Base-by-base conservation (phyloP, 2,329 filamentous ascomycete species). In the Botrytis fabae region DNA sequence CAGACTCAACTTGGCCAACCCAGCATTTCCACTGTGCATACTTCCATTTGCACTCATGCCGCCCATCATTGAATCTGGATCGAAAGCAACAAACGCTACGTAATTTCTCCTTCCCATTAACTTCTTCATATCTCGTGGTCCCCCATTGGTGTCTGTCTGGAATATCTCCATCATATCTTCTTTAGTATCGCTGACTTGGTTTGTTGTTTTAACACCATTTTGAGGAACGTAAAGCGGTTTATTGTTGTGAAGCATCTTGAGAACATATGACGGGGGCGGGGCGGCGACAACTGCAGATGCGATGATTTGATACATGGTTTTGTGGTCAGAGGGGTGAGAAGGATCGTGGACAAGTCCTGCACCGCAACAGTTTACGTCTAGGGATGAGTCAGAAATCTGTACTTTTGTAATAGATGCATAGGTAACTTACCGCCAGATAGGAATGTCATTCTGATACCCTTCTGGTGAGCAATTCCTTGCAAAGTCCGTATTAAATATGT, bases 161-260 rank as follows among this genome's bases (percentile, higher is more conserved):
- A 99, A 99, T 77, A 99, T 97, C 85, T 99, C 96, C 93, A 99
- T 97, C 96, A 99, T 99, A 83, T 99, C 96, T 82, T 99, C 96
- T 83, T 99, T 98, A 64, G 96, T 99, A 81, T 99, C 96, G 2
- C 91, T 92, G 1, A 93, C 88, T 76, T 91, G 88, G 75, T 94
- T 89, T 2, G 87, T 92, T 1, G 92, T 91, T 76, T 89, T 88
- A 73, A 94, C 90, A n/a, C 95, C 95, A 82, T 99, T 99, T 71
- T 89, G 87, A 0, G 96, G 96, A 71, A 99, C 87, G 82, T 98
- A 99, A 42, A 98, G 89, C 54, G 93, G 89, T 82, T 95, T 96
- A 84, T 95, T 95, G 85, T 92, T 96, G 86, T 98, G 94, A n/a
- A 99, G 90, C 80, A 99, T 88, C 82, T 97, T 97, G 78, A 98